These are phyloP conservation scores for Tetrastigma voinierianum DNA, from an alignment of 164 flowering plant species.

Conservation along the genomic window DNA sequence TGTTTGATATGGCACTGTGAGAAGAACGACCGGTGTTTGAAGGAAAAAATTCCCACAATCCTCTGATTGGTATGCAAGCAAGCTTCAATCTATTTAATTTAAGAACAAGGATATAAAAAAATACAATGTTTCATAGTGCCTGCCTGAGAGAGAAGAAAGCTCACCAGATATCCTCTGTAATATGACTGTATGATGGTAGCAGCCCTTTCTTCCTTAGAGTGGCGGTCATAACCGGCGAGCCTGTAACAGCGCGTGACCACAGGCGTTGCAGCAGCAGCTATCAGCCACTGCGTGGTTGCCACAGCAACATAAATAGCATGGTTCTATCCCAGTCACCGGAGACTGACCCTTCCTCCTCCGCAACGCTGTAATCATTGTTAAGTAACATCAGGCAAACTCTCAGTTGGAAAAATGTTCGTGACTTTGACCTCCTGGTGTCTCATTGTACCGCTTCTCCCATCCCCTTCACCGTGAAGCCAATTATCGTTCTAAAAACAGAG, in stretches of 20 bases:
- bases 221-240: conserved; percentile 73
- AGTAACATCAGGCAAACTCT: conserved; percentile 67
- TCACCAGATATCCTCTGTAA: conserved; percentile 90
- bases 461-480: conserved; percentile 46
- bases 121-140: neutral
- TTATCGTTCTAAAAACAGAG: too few species aligned
- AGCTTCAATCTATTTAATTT: too few species aligned
- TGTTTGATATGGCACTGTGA: too few species aligned
- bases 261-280: conserved; percentile 92
- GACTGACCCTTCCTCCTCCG: conserved; percentile 17
- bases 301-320: conserved; percentile 84
- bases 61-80: too few species aligned
- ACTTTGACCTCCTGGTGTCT: conserved; percentile 80
- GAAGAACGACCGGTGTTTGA: too few species aligned
- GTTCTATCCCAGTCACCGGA: conserved; percentile 40
- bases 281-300: too few species aligned
- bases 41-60: too few species aligned
- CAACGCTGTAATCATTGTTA: conserved; percentile 48
- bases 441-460: conserved; percentile 54
- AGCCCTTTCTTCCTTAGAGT: conserved; percentile 85
- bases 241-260: conserved; percentile 91
- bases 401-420: conserved; percentile 83
- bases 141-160: neutral
- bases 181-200: conserved; percentile 68
- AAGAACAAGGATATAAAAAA: too few species aligned